Percentiles rank a stretch among this genome's conserved stretches.
phyloP scores from a whole-genome alignment of 306 rosid species.

The Canavalia ensiformis region DNA sequence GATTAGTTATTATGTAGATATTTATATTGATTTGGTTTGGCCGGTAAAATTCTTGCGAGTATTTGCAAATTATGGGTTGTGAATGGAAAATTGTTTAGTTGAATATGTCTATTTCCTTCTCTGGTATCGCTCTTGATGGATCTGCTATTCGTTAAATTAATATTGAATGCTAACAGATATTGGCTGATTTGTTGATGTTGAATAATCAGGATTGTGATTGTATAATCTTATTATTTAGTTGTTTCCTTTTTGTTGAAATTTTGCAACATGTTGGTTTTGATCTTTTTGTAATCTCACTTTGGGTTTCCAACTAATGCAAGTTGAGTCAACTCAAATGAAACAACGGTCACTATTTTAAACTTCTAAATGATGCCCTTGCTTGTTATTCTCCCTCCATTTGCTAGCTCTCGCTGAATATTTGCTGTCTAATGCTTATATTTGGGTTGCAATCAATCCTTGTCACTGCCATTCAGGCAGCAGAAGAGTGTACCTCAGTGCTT shows the following conservation, averaged over 20 bases:
- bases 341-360: neutral
- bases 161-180: neutral
- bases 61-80: neutral
- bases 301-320: neutral
- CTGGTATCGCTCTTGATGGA: neutral
- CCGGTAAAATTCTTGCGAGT: conserved; percentile 11
- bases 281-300: neutral
- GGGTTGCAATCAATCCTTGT: conserved; percentile 32
- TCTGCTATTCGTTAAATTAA: neutral
- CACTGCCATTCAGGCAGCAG: conserved; percentile 75
- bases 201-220: neutral
- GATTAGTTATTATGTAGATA: neutral
- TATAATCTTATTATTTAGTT: neutral
- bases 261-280: conserved; percentile 1
- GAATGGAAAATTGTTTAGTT: neutral
- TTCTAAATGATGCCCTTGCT: conserved; percentile 9
- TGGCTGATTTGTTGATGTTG: conserved; percentile 28
- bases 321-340: neutral
- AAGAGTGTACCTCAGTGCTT: conserved; percentile 91
- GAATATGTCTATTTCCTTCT: conserved; percentile 3
- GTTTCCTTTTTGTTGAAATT: neutral
- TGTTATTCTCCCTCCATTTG: neutral
- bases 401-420: conserved; percentile 13
- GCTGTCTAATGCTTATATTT: neutral
- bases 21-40: neutral